Conservation (phyloP, 1,284 basidiomycete species). For the Irpex sp. region DNA sequence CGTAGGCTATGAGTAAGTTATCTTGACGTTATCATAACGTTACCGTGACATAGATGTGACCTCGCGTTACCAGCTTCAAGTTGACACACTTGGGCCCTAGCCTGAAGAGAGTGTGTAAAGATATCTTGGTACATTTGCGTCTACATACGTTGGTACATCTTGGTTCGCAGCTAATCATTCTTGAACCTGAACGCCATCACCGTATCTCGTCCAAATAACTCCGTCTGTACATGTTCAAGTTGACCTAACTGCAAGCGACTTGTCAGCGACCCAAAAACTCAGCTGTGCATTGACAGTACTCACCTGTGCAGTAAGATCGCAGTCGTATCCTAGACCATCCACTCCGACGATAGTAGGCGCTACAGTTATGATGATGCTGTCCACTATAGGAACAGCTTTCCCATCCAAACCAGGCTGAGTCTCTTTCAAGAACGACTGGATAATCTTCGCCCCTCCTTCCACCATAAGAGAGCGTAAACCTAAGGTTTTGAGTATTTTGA, state of each 20-base stretch:
- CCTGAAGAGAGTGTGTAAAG: too few relatives aligned
- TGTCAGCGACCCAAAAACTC: too few relatives aligned
- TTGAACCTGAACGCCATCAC: conserved; percentile 21
- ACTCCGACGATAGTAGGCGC: conserved; percentile 79
- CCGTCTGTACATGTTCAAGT: conserved; percentile 27
- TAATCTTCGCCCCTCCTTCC: conserved; percentile 88
- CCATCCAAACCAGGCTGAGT: conserved; percentile 11
- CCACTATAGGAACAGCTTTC: conserved; percentile 38
- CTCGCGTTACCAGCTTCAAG: too few relatives aligned
- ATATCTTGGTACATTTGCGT: too few relatives aligned
- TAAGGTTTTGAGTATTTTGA: conserved; percentile 46
- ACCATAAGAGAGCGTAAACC: conserved; percentile 85
- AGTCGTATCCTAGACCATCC: conserved; percentile 61
- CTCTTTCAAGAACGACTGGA: conserved; percentile 69
- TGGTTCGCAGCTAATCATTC: neutral
- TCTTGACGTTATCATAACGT: neutral
- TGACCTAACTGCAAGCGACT: conserved; percentile 19
- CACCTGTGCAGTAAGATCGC: conserved; percentile 20
- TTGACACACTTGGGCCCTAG: too few relatives aligned
- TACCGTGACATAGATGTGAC: neutral
- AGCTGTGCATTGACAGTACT: neutral
- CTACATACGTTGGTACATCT: too few relatives aligned
- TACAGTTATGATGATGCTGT: conserved; percentile 78
- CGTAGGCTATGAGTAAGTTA: neutral
- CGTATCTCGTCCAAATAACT: conserved; percentile 26